Base-by-base conservation (phyloP, 768 basidiomycete genomes). In the Tulasnella sp. region DNA sequence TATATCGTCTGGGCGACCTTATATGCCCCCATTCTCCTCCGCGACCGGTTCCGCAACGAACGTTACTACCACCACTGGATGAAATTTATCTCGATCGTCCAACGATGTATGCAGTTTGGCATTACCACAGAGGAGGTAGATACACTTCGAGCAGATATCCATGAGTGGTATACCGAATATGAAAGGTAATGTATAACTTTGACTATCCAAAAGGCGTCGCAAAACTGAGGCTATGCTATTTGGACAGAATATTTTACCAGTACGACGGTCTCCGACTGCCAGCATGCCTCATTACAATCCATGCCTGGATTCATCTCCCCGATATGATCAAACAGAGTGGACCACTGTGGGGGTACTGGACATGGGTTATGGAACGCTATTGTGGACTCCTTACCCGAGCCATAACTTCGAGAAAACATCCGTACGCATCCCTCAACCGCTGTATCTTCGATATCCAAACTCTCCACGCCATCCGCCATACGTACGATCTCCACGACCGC, bases 351-450 rank as follows among this genome's bases (percentile, higher is more conserved):
- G 31, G 18, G 0, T 78, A 58, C 24, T 78, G 76, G 62, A 52
- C 48, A 10, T 78, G 27, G 34, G 24, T 34, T n/a, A 58, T 78
- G 76, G 76, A 78, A 21, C 52, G 68, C 1, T 68, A 24, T 36
- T 84, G 84, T 38, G 44, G 88, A 12, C 86, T 87, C 18, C 83
- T 88, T 48, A 87, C 89, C 71, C 89, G 88, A 1, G 87, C 88
- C 0, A 88, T 87, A 0, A 84, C 85, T 18, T 86, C 86, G 44
- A 87, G 88, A 0, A 84, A 85, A 38, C 84, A 87, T 56, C 39
- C 87, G 4, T 84, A 85, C 31, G 86, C 87, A 0, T 89, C 88
- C 73, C 83, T 86, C 83, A 89, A 89, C 86, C 89, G 90, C 75
- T 84, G 88, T 0, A 83, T 89, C 81, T 87, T 88, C 79, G 89